Conservation (phyloP, 441 rosid genomes). For the Manihot esculenta region DNA sequence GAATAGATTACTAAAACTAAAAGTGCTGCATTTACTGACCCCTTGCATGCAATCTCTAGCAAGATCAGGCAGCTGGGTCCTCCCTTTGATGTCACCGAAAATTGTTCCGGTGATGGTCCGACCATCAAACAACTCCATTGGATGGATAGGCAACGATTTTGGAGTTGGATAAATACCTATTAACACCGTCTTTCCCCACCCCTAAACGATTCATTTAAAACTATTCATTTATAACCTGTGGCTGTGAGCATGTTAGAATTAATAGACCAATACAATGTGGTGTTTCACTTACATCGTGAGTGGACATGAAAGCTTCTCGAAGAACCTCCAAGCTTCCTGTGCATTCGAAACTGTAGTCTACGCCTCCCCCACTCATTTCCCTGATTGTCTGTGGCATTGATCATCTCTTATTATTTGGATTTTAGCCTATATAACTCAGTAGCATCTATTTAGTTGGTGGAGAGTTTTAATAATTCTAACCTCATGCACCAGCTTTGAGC, state of each 20-base stretch:
- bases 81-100: constrained; percentile 44
- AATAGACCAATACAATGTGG: neutral
- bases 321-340: constrained; percentile 30
- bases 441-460: neutral
- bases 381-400: constrained; percentile 30
- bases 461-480: constrained; percentile 9
- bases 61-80: constrained; percentile 31
- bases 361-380: constrained; percentile 38
- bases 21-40: constrained; percentile 1
- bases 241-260: too few relatives aligned
- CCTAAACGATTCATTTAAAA: constrained; percentile 20
- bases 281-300: constrained; percentile 29
- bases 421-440: neutral
- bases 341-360: constrained; percentile 49
- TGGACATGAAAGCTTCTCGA: constrained; percentile 45
- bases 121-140: constrained; percentile 46
- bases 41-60: constrained; percentile 33
- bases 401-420: neutral
- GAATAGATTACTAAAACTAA: too few relatives aligned
- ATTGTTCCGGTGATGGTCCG: constrained; percentile 29
- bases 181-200: constrained; percentile 41
- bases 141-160: constrained; percentile 34
- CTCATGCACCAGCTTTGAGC: constrained; percentile 33
- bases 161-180: constrained; percentile 41
- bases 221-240: too few relatives aligned